phyloP scores from a whole-genome alignment of 2,329 filamentous ascomycete genomes.

The Botrytis galanthina region DNA sequence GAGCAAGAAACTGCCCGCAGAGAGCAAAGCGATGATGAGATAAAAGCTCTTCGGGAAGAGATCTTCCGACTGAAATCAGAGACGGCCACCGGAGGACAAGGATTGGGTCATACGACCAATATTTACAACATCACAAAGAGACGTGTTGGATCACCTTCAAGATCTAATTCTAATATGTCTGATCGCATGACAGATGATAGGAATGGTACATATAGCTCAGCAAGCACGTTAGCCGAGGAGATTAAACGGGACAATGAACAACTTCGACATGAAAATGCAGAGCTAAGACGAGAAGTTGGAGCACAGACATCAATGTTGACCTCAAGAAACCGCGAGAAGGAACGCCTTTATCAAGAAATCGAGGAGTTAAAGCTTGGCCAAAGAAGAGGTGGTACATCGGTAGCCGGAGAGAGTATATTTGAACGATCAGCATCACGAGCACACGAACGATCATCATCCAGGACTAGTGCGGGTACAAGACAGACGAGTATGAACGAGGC shows the following conservation, averaged over 20 bases:
- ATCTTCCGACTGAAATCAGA: slow-evolving; percentile 70
- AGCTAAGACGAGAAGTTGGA: slow-evolving; percentile 85
- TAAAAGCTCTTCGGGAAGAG: slow-evolving; percentile 79
- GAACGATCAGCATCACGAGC: slow-evolving; percentile 91
- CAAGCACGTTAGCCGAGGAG: slow-evolving; percentile 74
- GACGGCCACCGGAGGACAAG: slow-evolving; percentile 39
- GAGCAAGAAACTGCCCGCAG: slow-evolving; percentile 87
- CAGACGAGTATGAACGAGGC: slow-evolving; percentile 59
- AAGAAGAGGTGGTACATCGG: slow-evolving; percentile 64
- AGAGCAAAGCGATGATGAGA: slow-evolving; percentile 89
- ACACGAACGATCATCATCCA: slow-evolving; percentile 69
- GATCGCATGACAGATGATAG: slow-evolving; percentile 45
- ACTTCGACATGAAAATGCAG: slow-evolving; percentile 86
- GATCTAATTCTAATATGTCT: slow-evolving; percentile 50
- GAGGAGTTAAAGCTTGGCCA: slow-evolving; percentile 91
- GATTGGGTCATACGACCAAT: slow-evolving; percentile 59
- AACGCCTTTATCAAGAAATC: slow-evolving; percentile 92
- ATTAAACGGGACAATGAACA: slow-evolving; percentile 67
- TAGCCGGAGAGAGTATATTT: slow-evolving; percentile 82
- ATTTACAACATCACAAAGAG: slow-evolving; percentile 61
- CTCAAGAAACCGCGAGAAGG: slow-evolving; percentile 91
- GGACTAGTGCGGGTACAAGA: slow-evolving; percentile 50
- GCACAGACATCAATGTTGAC: slow-evolving; percentile 98
- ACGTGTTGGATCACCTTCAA: slow-evolving; percentile 45
- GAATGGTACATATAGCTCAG: slow-evolving; percentile 53